phyloP scores from a whole-genome alignment of 169 alveolate species.

The Eimeria necatrix region DNA sequence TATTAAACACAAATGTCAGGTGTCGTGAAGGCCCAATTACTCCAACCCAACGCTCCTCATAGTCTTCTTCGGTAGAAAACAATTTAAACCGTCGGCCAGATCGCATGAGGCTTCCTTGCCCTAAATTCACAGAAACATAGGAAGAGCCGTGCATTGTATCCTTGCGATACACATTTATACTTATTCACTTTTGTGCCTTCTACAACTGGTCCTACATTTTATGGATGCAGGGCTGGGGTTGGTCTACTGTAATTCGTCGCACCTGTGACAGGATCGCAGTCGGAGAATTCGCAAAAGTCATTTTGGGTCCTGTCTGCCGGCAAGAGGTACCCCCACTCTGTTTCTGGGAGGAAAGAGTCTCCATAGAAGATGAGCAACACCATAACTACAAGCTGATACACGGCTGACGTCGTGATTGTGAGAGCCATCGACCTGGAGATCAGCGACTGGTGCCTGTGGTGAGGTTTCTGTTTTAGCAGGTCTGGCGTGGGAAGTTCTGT shows the following conservation, averaged over 20 bases:
- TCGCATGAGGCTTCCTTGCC: slow-evolving; percentile 80
- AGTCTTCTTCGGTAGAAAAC: slow-evolving; percentile 82
- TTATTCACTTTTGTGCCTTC: too few species aligned
- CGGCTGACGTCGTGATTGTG: slow-evolving; percentile 86
- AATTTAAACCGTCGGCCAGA: slow-evolving; percentile 80
- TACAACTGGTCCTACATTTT: too few species aligned
- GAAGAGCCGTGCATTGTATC: not conserved
- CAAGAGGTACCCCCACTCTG: slow-evolving; percentile 76
- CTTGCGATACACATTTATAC: not conserved
- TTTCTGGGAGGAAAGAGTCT: slow-evolving; percentile 91
- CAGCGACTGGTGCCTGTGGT: slow-evolving; percentile 91
- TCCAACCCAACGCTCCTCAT: slow-evolving; percentile 72
- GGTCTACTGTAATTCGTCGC: not conserved
- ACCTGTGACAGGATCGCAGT: slow-evolving; percentile 76
- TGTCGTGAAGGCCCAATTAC: slow-evolving; percentile 90
- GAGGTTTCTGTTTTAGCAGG: slow-evolving; percentile 92
- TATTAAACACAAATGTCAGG: slow-evolving; percentile 92
- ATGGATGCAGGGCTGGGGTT: too few species aligned
- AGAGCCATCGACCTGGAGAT: slow-evolving; percentile 87
- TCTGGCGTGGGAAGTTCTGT: slow-evolving; percentile 95
- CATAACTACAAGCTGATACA: slow-evolving; percentile 85
- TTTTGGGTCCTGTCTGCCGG: slow-evolving; percentile 51
- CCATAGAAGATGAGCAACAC: slow-evolving; percentile 89
- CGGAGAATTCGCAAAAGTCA: slow-evolving; percentile 82
- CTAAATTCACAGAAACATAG: slow-evolving; percentile 85